Percentiles rank a stretch among this genome's conserved stretches.
Conservation (phyloP, 768 basidiomycete genomes). For the Termitomyces sp. region DNA sequence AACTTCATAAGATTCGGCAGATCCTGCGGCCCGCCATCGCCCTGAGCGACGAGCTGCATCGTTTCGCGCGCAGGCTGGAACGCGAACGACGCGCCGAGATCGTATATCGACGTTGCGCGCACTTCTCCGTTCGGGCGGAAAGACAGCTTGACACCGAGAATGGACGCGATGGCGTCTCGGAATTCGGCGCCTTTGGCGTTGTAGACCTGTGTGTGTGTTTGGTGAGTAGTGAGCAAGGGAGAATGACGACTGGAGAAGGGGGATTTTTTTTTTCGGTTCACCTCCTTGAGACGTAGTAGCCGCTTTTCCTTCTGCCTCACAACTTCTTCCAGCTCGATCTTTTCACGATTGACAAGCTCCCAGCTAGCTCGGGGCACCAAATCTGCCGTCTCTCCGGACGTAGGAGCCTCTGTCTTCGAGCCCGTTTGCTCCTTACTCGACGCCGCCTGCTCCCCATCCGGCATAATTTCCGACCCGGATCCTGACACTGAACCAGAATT, state of each 20-base stretch:
- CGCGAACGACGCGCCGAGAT: slow-evolving; percentile 81
- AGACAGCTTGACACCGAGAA: slow-evolving; percentile 87
- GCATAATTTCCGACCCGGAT: background rate
- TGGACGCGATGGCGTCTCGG: slow-evolving; percentile 82
- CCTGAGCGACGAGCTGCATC: slow-evolving; percentile 73
- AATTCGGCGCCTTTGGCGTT: slow-evolving; percentile 84
- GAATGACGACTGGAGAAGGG: background rate
- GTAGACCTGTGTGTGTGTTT: slow-evolving; percentile 62
- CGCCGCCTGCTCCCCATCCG: background rate
- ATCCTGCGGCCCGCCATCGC: slow-evolving; percentile 72
- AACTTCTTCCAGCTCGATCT: slow-evolving; percentile 56
- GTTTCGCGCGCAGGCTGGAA: slow-evolving; percentile 62
- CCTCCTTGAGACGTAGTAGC: slow-evolving; percentile 75
- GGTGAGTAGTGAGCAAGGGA: background rate
- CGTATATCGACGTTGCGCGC: slow-evolving; percentile 86
- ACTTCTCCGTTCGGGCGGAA: slow-evolving; percentile 92
- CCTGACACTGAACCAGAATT: background rate
- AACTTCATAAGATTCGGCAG: slow-evolving; percentile 72
- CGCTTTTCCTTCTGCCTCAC: slow-evolving; percentile 81
- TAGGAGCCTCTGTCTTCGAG: background rate
- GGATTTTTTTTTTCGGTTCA: slow-evolving; percentile 18
- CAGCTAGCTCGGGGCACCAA: slow-evolving; percentile 78
- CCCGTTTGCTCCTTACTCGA: background rate
- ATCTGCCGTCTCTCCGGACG: slow-evolving; percentile 20
- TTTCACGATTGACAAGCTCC: slow-evolving; percentile 67